Conservation (phyloP, 441 rosid genomes). For the Populus hybrid region DNA sequence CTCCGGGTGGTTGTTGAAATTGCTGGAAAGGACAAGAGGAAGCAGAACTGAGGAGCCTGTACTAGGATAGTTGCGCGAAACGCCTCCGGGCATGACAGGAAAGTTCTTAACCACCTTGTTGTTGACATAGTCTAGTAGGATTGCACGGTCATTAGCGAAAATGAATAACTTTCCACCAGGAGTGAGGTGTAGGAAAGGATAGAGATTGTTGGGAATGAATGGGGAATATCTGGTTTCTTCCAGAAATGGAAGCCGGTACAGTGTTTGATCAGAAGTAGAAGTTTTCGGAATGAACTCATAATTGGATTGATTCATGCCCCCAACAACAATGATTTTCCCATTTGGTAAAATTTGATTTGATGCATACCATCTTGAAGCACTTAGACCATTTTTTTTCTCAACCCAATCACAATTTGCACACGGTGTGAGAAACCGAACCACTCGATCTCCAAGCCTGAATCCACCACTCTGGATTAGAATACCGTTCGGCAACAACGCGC, state of each 20-base stretch:
- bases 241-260: constrained; percentile 42
- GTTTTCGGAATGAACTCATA: constrained; percentile 70
- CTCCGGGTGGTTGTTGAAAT: background rate
- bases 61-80: constrained; percentile 65
- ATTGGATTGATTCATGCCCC: constrained; percentile 54
- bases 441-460: constrained; percentile 38
- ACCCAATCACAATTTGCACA: constrained; percentile 42
- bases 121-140: constrained; percentile 42
- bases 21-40: constrained; percentile 30
- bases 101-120: constrained; percentile 45
- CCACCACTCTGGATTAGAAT: constrained; percentile 44
- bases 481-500: constrained; percentile 48
- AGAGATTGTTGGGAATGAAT: constrained; percentile 58
- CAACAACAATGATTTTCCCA: constrained; percentile 58
- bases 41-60: constrained; percentile 62
- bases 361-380: constrained; percentile 47
- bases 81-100: constrained; percentile 53
- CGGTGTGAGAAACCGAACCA: constrained; percentile 31
- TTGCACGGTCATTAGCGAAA: constrained; percentile 60
- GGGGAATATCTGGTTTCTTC: constrained; percentile 45
- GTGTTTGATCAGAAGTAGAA: constrained; percentile 7
- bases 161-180: constrained; percentile 72
- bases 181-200: constrained; percentile 69
- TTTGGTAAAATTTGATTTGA: constrained; percentile 49
- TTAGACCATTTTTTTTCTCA: constrained; percentile 26